These are phyloP conservation scores for Solanum sejunctum DNA, from an alignment of 257 asterid genomes.

Conservation along the genomic window DNA sequence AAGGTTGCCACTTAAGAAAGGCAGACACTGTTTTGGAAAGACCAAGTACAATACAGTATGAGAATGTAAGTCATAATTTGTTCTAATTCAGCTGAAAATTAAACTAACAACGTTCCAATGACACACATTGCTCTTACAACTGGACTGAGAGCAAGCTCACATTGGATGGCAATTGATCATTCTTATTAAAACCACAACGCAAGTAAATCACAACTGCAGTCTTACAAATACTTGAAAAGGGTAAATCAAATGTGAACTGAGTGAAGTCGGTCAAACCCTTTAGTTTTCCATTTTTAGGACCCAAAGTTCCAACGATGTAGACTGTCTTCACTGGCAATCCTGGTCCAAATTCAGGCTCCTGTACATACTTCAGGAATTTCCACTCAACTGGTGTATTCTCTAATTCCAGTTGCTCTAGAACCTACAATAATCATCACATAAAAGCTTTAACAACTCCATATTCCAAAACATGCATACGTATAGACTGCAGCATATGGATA, in stretches of 20 bases:
- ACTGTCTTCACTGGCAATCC: constrained; percentile 48
- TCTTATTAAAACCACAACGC: neutral
- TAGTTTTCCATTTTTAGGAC: constrained; percentile 21
- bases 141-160: neutral
- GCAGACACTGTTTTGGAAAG: neutral
- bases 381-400: constrained; percentile 35
- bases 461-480: neutral
- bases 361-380: constrained; percentile 44
- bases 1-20: neutral
- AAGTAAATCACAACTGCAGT: neutral
- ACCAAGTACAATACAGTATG: neutral
- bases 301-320: constrained; percentile 41
- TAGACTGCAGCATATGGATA: neutral
- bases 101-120: neutral
- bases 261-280: constrained; percentile 29
- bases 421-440: constrained; percentile 29
- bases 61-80: neutral
- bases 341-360: constrained; percentile 94
- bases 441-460: neutral
- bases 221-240: neutral
- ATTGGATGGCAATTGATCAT: neutral
- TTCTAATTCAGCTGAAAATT: neutral
- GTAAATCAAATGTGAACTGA: neutral
- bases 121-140: neutral
- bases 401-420: constrained; percentile 36